Percentiles rank a stretch among this genome's conserved stretches.
Conservation (phyloP, 2,329 filamentous ascomycete species). For the Herpotrichia juniperi region DNA sequence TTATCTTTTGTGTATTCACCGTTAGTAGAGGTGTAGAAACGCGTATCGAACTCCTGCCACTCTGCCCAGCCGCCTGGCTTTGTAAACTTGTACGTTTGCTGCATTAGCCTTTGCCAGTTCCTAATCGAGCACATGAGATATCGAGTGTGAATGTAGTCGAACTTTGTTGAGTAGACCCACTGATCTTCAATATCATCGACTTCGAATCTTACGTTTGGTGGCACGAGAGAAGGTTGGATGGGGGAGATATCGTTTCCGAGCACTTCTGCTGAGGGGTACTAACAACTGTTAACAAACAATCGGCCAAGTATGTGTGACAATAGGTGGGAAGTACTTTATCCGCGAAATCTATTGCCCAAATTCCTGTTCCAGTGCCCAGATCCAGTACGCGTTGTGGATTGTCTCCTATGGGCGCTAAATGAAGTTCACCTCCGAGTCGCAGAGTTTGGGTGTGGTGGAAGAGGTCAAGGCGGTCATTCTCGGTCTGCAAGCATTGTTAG, state of each 20-base stretch:
- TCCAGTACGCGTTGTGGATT: conserved; percentile 26
- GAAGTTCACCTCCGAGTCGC: conserved; percentile 24
- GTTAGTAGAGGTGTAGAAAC: conserved; percentile 24
- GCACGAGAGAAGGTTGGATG: conserved; percentile 46
- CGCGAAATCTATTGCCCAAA: conserved; percentile 34
- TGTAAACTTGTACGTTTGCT: conserved; percentile 44
- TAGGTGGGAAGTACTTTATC: conserved; percentile 20
- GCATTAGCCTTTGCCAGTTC: conserved; percentile 36
- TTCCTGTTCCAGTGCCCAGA: conserved; percentile 28
- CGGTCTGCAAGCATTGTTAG: conserved; percentile 14
- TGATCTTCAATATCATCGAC: conserved; percentile 47
- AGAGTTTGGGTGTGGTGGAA: conserved; percentile 31
- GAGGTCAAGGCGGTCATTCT: conserved; percentile 33
- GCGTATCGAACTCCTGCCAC: conserved; percentile 34
- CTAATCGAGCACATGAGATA: conserved; percentile 37
- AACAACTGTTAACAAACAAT: neutral
- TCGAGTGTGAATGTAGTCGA: conserved; percentile 39
- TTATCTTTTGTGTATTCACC: conserved; percentile 21
- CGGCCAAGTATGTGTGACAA: neutral
- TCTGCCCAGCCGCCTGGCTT: conserved; percentile 43
- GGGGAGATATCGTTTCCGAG: conserved; percentile 48
- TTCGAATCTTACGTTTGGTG: conserved; percentile 46
- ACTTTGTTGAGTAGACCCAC: conserved; percentile 37
- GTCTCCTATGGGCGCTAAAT: conserved; percentile 29
- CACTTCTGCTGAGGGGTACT: conserved; percentile 37